phyloP scores from a whole-genome alignment of 2,329 filamentous ascomycete genomes.

The Alternaria infectoria region DNA sequence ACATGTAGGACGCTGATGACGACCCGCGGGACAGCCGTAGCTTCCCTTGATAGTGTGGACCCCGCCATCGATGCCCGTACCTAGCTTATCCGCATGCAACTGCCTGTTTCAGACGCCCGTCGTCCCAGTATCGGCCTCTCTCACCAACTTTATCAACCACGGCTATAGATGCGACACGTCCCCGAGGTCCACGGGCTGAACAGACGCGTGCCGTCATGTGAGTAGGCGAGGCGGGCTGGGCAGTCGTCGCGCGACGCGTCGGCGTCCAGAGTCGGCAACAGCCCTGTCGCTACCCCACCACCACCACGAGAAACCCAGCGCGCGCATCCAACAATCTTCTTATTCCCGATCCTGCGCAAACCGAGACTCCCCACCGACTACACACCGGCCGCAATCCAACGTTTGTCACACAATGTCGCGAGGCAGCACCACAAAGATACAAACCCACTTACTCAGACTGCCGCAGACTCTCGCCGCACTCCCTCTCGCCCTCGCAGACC shows the following conservation, averaged over 20 bases:
- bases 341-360: background rate
- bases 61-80: slow-evolving; percentile 31
- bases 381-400: background rate
- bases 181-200: background rate
- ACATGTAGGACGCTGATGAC: slow-evolving; percentile 13
- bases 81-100: slow-evolving; percentile 29
- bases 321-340: background rate
- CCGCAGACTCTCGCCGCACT: slow-evolving; percentile 5
- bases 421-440: background rate
- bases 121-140: background rate
- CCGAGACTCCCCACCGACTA: background rate
- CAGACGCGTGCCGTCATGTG: background rate
- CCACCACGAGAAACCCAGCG: slow-evolving; percentile 8
- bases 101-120: slow-evolving; percentile 26
- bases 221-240: background rate
- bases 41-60: slow-evolving; percentile 17
- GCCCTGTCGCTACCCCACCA: slow-evolving; percentile 21
- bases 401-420: background rate
- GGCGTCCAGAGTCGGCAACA: background rate
- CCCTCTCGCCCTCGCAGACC: background rate
- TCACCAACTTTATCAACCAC: background rate
- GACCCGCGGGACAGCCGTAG: slow-evolving; percentile 6
- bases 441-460: slow-evolving; percentile 1
- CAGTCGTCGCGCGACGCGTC: slow-evolving; percentile 12
- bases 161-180: background rate